phyloP scores from a whole-genome alignment of 805 yeast species.

The Candida ascalaphidarum region DNA sequence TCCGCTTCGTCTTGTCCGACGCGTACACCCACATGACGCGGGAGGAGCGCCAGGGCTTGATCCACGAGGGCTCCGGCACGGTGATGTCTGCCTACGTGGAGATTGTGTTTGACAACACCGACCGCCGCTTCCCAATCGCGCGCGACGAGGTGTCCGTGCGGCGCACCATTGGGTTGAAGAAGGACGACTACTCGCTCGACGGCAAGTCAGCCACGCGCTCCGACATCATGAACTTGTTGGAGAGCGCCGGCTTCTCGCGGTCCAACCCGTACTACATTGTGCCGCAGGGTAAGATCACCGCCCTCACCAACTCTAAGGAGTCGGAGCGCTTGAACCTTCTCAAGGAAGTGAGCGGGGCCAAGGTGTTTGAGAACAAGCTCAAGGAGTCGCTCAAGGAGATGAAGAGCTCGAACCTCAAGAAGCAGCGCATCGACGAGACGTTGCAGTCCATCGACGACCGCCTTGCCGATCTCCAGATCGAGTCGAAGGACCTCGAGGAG shows the following conservation, averaged over 20 bases:
- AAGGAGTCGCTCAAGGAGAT: conserved; percentile 75
- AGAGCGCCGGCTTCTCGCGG: conserved; percentile 86
- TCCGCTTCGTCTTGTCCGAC: conserved; percentile 85
- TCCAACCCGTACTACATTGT: conserved; percentile 93
- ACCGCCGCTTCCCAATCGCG: conserved; percentile 62
- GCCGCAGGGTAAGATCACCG: conserved; percentile 90
- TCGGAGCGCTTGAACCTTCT: conserved; percentile 67
- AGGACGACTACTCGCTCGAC: conserved; percentile 85
- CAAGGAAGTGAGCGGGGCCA: conserved; percentile 94
- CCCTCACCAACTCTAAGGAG: conserved; percentile 84
- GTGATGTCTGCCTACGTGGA: conserved; percentile 93
- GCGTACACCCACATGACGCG: conserved; percentile 77
- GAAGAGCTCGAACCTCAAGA: conserved; percentile 60
- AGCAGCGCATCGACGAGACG: conserved; percentile 67
- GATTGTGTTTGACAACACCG: conserved; percentile 74
- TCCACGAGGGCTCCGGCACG: conserved; percentile 86
- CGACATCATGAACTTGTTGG: conserved; percentile 74
- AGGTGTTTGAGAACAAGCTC: conserved; percentile 75
- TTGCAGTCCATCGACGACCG: conserved; percentile 62
- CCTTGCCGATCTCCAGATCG: conserved; percentile 70
- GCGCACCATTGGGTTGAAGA: conserved; percentile 88
- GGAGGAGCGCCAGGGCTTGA: conserved; percentile 78
- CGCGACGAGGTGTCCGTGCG: conserved; percentile 65
- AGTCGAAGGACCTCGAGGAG: conserved; percentile 63
- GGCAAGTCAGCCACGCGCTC: conserved; percentile 69